Conservation (phyloP, 768 basidiomycete species). For the Pleurotus giganteus region DNA sequence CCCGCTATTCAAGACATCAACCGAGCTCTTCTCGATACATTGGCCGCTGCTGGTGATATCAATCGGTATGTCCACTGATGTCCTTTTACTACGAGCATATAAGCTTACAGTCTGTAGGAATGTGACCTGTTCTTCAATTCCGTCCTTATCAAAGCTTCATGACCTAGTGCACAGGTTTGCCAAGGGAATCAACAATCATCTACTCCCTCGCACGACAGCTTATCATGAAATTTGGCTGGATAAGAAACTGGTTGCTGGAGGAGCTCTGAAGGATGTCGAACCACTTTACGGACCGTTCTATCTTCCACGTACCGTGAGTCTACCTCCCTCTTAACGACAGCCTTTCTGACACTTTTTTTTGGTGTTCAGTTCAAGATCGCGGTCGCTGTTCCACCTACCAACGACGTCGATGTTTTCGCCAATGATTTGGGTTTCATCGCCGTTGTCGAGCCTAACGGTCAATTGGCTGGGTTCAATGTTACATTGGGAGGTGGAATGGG, state of each 20-base stretch:
- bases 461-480: constrained; percentile 92
- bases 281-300: constrained; percentile 97
- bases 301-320: constrained; percentile 92
- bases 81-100: not conserved
- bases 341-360: constrained; percentile 6
- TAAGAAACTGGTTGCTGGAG: constrained; percentile 96
- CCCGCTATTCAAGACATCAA: constrained; percentile 97
- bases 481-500: constrained; percentile 97
- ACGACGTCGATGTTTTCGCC: constrained; percentile 94
- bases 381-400: constrained; percentile 92
- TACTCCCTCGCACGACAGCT: constrained; percentile 87
- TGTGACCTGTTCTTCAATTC: constrained; percentile 89
- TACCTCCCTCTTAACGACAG: too few relatives aligned
- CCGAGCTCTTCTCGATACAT: constrained; percentile 83
- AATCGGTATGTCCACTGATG: constrained; percentile 59
- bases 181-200: constrained; percentile 76
- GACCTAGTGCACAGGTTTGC: constrained; percentile 80
- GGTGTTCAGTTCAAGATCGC: constrained; percentile 88
- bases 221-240: constrained; percentile 99
- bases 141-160: constrained; percentile 86
- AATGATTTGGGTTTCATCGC: constrained; percentile 98
- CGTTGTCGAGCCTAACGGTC: constrained; percentile 72
- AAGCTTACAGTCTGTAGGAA: constrained; percentile 50
- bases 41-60: constrained; percentile 98
- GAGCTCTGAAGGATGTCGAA: constrained; percentile 91